phyloP scores from a whole-genome alignment of 768 basidiomycete species.

The Termitomyces sp. region DNA sequence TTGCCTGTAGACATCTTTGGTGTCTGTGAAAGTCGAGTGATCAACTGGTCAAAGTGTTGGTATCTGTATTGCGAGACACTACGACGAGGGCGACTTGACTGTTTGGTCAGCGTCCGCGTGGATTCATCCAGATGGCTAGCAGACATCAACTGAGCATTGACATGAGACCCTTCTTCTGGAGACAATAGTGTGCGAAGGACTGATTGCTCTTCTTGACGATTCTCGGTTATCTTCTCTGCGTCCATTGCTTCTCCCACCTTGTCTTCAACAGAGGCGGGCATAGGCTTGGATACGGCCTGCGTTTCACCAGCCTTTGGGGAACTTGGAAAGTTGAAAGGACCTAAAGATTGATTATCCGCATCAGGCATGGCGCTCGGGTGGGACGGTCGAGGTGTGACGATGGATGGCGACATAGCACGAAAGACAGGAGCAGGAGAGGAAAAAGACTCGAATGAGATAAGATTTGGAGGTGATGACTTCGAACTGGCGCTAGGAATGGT shows the following conservation, averaged over 20 bases:
- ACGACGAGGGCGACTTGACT: background rate
- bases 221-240: background rate
- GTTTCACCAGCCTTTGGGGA: background rate
- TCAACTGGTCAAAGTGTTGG: background rate
- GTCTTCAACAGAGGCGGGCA: background rate
- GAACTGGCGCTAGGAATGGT: background rate
- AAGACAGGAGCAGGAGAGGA: slow-evolving; percentile 19
- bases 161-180: background rate
- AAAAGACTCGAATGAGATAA: slow-evolving; percentile 40
- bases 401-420: slow-evolving; percentile 12
- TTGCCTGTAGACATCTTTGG: background rate
- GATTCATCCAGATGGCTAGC: background rate
- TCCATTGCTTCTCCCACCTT: background rate
- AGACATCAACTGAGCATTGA: background rate
- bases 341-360: background rate
- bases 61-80: background rate
- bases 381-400: background rate
- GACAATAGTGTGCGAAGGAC: slow-evolving; percentile 1
- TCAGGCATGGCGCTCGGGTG: background rate
- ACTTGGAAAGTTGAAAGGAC: background rate
- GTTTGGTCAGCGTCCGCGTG: background rate
- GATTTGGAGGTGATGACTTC: slow-evolving; percentile 14
- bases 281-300: background rate
- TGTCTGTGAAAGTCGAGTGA: background rate
- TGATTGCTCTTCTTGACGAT: background rate